Evolutionary conservation across 805 yeast species (phyloP).

Genomic region (Kuraishia molischiana): DNA sequence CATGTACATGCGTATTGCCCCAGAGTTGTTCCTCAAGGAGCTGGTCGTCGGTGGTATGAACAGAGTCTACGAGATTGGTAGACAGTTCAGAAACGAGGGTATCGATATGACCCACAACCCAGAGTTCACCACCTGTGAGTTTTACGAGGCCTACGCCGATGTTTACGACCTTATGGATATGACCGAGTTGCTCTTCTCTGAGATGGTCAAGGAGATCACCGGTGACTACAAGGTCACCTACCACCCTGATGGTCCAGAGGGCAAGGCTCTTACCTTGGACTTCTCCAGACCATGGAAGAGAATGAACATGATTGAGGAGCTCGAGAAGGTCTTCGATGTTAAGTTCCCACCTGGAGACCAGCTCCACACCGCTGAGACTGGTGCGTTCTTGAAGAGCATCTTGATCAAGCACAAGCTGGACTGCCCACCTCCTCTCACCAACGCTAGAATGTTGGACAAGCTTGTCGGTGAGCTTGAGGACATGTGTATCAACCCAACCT

Average conservation of each 20-base stretch:
- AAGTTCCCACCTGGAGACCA: conserved; percentile 94
- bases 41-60: conserved; percentile 97
- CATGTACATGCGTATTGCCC: conserved; percentile 97
- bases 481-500: conserved; percentile 90
- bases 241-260: conserved; percentile 93
- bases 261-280: conserved; percentile 69
- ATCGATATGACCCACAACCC: conserved; percentile 98
- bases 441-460: conserved; percentile 98
- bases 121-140: conserved; percentile 97
- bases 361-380: conserved; percentile 90
- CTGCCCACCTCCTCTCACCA: conserved; percentile 84
- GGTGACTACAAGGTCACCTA: conserved; percentile 80
- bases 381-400: conserved; percentile 74
- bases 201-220: conserved; percentile 93
- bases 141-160: conserved; percentile 96
- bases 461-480: conserved; percentile 96
- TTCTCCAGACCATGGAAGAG: conserved; percentile 98
- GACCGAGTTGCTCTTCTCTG: conserved; percentile 90
- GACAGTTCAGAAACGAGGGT: conserved; percentile 98
- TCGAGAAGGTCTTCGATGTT: conserved; percentile 77
- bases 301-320: conserved; percentile 92
- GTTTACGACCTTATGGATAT: conserved; percentile 91
- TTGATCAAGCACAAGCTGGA: conserved; percentile 75
- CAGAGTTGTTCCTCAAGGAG: conserved; percentile 93
- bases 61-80: conserved; percentile 96